A percentile compares a stretch with the other conserved stretches of the same genome.
Conservation (phyloP, 2,329 filamentous ascomycete species). For the Huntiella decipiens region DNA sequence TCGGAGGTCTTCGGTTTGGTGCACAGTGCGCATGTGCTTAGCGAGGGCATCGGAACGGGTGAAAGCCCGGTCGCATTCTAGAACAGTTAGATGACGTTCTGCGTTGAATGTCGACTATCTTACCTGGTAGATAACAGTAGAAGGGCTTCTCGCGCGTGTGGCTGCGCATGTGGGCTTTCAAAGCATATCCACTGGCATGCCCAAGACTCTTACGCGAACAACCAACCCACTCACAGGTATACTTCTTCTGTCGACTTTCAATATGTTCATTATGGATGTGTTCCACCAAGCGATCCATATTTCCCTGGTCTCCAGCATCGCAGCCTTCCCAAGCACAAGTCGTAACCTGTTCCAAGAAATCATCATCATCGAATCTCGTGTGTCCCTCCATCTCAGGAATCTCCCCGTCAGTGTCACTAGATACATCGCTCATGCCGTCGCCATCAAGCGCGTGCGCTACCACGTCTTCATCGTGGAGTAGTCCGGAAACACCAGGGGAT, state of each 20-base stretch:
- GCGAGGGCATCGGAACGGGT: conserved; percentile 88
- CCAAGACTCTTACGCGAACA: conserved; percentile 75
- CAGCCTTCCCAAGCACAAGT: conserved; percentile 65
- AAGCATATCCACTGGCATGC: conserved; percentile 85
- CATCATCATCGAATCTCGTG: conserved; percentile 52
- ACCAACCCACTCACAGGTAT: conserved; percentile 93
- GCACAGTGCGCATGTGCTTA: conserved; percentile 97
- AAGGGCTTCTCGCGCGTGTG: conserved; percentile 98
- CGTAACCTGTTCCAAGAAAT: conserved; percentile 59
- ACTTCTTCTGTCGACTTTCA: conserved; percentile 82
- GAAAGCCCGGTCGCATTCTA: conserved; percentile 94
- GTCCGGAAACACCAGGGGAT: conserved; percentile 10
- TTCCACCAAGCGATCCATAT: conserved; percentile 66
- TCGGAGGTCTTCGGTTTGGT: conserved; percentile 79
- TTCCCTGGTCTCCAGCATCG: conserved; percentile 46
- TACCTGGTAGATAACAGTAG: conserved; percentile 87
- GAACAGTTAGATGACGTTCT: background rate
- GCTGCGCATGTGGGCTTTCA: conserved; percentile 94
- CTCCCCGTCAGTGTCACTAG: conserved; percentile 76
- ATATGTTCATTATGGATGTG: conserved; percentile 90
- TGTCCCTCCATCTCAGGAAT: conserved; percentile 53
- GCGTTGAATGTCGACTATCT: conserved; percentile 12
- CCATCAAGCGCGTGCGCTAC: background rate
- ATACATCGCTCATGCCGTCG: conserved; percentile 51
- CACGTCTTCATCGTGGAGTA: conserved; percentile 16